Percentiles rank a stretch among this genome's conserved stretches.
These are phyloP conservation scores for Kwoniella dendrophila DNA, from an alignment of 768 basidiomycete species.

Conservation along the genomic window DNA sequence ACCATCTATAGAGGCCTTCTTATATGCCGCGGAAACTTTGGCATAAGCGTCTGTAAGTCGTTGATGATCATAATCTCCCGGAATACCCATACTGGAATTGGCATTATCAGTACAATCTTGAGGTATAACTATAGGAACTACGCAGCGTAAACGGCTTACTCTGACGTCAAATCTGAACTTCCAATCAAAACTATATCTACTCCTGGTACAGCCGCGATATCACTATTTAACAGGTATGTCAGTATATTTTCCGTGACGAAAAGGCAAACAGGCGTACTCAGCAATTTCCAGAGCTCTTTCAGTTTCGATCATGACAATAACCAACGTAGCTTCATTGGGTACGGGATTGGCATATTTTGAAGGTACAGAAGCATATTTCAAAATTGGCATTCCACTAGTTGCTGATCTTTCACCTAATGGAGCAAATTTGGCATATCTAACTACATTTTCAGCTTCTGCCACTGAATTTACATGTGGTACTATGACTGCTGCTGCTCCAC, in stretches of 20 bases:
- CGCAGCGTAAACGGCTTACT: slow-evolving; percentile 27
- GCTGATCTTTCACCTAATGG: slow-evolving; percentile 40
- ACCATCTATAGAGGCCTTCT: slow-evolving; percentile 34
- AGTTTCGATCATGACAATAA: slow-evolving; percentile 46
- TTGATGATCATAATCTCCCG: slow-evolving; percentile 40
- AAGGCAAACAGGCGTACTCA: slow-evolving; percentile 19
- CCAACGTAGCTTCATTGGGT: slow-evolving; percentile 33
- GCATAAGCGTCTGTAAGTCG: slow-evolving; percentile 28
- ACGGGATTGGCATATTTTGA: slow-evolving; percentile 32
- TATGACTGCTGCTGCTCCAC: slow-evolving; percentile 44
- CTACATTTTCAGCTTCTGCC: slow-evolving; percentile 36
- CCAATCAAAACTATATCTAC: slow-evolving; percentile 42
- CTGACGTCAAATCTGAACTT: slow-evolving; percentile 32
- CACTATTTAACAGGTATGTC: slow-evolving; percentile 16
- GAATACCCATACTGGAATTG: slow-evolving; percentile 41
- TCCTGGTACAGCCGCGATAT: slow-evolving; percentile 44
- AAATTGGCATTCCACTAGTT: slow-evolving; percentile 33
- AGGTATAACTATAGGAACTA: background rate
- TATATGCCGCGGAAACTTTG: slow-evolving; percentile 27
- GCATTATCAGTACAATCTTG: too few relatives aligned
- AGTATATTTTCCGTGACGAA: background rate
- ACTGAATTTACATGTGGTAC: slow-evolving; percentile 45
- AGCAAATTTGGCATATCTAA: slow-evolving; percentile 37
- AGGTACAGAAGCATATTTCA: slow-evolving; percentile 34
- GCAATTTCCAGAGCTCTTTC: slow-evolving; percentile 29